phyloP scores from a whole-genome alignment of 1,139 yeast species.

The Yamadazyma taylorii region DNA sequence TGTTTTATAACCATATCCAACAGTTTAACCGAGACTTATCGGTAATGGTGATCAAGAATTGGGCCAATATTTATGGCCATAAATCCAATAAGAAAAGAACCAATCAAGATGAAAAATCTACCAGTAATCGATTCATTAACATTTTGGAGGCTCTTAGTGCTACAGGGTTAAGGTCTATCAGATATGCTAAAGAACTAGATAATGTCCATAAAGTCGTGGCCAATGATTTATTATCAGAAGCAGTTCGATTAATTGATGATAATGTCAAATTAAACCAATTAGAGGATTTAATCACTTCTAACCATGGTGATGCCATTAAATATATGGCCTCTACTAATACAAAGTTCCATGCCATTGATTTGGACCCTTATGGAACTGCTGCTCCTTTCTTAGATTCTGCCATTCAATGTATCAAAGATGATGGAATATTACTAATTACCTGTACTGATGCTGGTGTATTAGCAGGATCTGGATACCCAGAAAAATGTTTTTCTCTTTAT shows the following conservation, averaged over 20 bases:
- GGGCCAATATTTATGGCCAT: constrained; percentile 59
- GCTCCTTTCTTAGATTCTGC: constrained; percentile 94
- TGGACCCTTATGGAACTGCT: constrained; percentile 98
- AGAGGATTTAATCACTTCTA: constrained; percentile 52
- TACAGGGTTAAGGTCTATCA: constrained; percentile 88
- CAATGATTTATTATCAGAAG: constrained; percentile 82
- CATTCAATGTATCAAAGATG: constrained; percentile 74
- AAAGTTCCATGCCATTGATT: constrained; percentile 79
- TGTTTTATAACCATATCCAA: constrained; percentile 94
- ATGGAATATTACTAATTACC: constrained; percentile 83
- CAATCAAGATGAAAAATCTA: constrained; percentile 18
- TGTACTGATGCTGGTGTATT: constrained; percentile 95
- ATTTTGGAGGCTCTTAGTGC: constrained; percentile 92
- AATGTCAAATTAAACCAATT: constrained; percentile 71
- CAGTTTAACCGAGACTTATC: constrained; percentile 94
- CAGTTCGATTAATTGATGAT: constrained; percentile 77
- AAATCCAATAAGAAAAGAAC: constrained; percentile 20
- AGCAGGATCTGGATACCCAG: constrained; percentile 96
- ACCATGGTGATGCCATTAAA: constrained; percentile 85
- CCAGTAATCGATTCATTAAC: constrained; percentile 39
- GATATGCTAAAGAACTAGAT: constrained; percentile 91
- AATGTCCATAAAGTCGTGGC: constrained; percentile 72
- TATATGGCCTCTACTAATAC: constrained; percentile 61
- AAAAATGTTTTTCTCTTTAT: constrained; percentile 89
- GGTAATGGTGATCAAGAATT: constrained; percentile 81